Evolutionary conservation across 345 rosid genomes (phyloP), one percentile per base, ranked within the genome.

Genomic region (Populus euphratica): DNA sequence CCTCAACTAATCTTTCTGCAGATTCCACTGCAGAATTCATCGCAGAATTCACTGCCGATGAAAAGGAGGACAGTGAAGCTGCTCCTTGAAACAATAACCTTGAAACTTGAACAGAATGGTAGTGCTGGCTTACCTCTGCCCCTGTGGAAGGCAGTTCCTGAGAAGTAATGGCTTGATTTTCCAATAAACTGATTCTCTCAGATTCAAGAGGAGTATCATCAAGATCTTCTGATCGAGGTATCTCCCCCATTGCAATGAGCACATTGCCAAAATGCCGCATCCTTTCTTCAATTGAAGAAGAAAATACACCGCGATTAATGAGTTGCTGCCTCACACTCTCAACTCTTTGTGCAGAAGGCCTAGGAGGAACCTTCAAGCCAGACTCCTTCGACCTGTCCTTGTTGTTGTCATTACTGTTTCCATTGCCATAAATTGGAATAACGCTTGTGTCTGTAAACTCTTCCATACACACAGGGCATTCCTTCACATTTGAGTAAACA

Each of bases 401-500:
- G 31, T 56, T 35, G 54, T 72, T 20, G 33, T 41, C 67, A 31
- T 36, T 7, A 70, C 72, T 78, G 68, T 76, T 80, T 21, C 88
- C 88, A 70, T 82, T 81, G 20, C 92, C 94, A 73, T 90, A 89
- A 36, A 90, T 86, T 17, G 94, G 94, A 83, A 84, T 85, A 78
- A 90, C 75, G 73, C 79, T 83, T 21, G 81, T 63, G 67, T 87
- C 89, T 1, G 84, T 73, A 27, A 90, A 89, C 67, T 89, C 88
- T 5, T 85, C 90, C 38, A 84, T 81, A 68, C 94, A 90, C 3
- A 47, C 89, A 8, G 77, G 83, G 49, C 83, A 81, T 25, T 81
- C 83, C 68, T 76, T 81, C 64, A 73, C 80, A 16, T 72, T 73
- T 5, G 76, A 66, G 68, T 72, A 49, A 33, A 61, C 61, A 76